Percentiles rank a stretch among this genome's conserved stretches.
phyloP scores from a whole-genome alignment of 768 basidiomycete species.

The Mycena rosella region DNA sequence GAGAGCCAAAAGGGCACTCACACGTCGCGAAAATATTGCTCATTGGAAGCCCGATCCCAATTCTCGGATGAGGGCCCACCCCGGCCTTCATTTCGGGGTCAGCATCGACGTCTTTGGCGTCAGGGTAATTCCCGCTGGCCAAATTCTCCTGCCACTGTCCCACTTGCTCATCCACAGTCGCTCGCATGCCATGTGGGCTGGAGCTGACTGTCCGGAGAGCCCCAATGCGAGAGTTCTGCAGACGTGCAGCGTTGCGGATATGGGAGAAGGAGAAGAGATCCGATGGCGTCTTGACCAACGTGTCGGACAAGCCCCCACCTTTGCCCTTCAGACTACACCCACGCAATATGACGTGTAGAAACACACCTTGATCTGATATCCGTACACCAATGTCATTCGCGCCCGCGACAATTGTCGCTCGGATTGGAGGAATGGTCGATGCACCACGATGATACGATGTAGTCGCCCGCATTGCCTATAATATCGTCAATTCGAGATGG shows the following conservation, averaged over 20 bases:
- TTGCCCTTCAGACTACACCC: conserved; percentile 30
- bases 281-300: conserved; percentile 69
- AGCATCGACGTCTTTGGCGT: conserved; percentile 40
- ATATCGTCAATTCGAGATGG: conserved; percentile 14
- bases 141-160: conserved; percentile 56
- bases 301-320: conserved; percentile 79
- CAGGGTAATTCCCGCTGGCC: conserved; percentile 36
- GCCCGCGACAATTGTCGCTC: conserved; percentile 81
- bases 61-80: conserved; percentile 68
- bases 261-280: conserved; percentile 95
- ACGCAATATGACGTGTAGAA: not conserved
- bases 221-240: conserved; percentile 75
- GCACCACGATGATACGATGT: conserved; percentile 60
- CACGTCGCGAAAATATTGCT: conserved; percentile 92
- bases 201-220: conserved; percentile 74
- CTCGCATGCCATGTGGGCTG: conserved; percentile 74
- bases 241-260: conserved; percentile 76
- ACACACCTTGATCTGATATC: conserved; percentile 89
- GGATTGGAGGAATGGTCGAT: conserved; percentile 68
- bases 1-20: no score
- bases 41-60: conserved; percentile 90
- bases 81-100: conserved; percentile 60
- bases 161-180: conserved; percentile 87
- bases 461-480: conserved; percentile 81
- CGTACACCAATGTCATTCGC: conserved; percentile 82